A percentile compares a stretch with the other conserved stretches of the same genome.
Evolutionary conservation across 192 early-diverging fungal species (phyloP).

Genomic region (Gamsiella multidivaricata): DNA sequence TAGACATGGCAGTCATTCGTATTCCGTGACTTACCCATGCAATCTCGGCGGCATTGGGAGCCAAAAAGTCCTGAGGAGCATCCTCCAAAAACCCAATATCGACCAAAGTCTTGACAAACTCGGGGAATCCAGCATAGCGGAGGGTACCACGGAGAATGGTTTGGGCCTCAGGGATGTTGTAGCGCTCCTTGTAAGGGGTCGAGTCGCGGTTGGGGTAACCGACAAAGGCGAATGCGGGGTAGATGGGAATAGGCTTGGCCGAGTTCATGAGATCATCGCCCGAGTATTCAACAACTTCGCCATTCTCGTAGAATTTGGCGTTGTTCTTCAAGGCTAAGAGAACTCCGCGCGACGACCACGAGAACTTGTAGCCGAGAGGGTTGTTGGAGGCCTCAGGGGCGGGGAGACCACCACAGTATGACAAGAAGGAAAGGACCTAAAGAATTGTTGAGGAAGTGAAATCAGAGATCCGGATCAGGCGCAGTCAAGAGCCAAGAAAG

Average conservation of each 20-base stretch:
- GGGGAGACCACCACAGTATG: constrained; percentile 98
- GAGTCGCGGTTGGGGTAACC: constrained; percentile 99
- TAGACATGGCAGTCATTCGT: neutral
- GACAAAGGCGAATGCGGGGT: constrained; percentile 95
- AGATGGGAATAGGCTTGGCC: constrained; percentile 88
- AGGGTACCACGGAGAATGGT: constrained; percentile 96
- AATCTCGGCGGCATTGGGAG: constrained; percentile 64
- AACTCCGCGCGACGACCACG: constrained; percentile 98
- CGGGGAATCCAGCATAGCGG: constrained; percentile 96
- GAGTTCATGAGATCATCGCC: constrained; percentile 91
- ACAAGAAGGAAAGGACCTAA: constrained; percentile 83
- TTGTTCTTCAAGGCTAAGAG: constrained; percentile 94
- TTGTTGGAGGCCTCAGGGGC: constrained; percentile 97
- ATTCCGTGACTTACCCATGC: constrained; percentile 75
- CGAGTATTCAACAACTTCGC: constrained; percentile 84
- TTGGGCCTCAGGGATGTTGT: constrained; percentile 93
- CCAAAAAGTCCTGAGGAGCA: constrained; percentile 69
- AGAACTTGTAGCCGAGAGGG: constrained; percentile 99
- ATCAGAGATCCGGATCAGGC: too few species aligned
- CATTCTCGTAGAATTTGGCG: constrained; percentile 91
- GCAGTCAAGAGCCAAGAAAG: too few species aligned
- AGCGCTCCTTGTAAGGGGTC: constrained; percentile 91
- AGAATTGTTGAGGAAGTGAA: neutral
- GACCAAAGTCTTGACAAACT: constrained; percentile 95
- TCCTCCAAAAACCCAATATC: constrained; percentile 93